Percentiles rank a stretch among this genome's conserved stretches.
Evolutionary conservation across 768 basidiomycete genomes (phyloP).

Genomic region (Pleurotus sapidus): DNA sequence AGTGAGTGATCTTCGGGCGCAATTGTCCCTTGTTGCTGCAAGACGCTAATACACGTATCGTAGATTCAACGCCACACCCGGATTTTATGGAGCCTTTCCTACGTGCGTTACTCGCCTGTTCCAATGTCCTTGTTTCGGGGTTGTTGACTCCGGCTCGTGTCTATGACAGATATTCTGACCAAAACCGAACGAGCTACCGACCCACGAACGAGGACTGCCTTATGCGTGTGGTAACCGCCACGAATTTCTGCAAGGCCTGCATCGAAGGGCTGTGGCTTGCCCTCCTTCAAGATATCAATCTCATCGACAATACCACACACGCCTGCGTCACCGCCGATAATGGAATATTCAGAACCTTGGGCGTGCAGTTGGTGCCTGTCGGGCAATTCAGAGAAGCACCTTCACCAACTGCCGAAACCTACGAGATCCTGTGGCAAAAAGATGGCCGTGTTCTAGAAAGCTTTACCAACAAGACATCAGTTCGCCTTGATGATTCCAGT

Average conservation of each 20-base stretch:
- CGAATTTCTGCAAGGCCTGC: constrained; percentile 76
- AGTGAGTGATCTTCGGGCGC: constrained; percentile 37
- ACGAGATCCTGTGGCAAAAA: constrained; percentile 54
- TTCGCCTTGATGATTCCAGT: constrained; percentile 28
- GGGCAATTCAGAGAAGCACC: constrained; percentile 46
- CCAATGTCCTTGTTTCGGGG: background rate
- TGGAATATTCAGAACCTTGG: constrained; percentile 30
- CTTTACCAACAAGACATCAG: constrained; percentile 47
- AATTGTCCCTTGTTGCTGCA: too few relatives aligned
- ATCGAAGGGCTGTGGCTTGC: constrained; percentile 72
- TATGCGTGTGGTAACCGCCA: constrained; percentile 69
- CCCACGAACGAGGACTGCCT: constrained; percentile 83
- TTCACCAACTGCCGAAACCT: constrained; percentile 29
- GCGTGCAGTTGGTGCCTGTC: constrained; percentile 56
- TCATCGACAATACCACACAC: constrained; percentile 55
- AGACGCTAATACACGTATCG: background rate
- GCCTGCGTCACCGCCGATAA: constrained; percentile 27
- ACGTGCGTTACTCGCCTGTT: constrained; percentile 45
- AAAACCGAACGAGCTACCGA: constrained; percentile 68
- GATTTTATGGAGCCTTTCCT: constrained; percentile 67
- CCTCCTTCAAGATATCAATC: constrained; percentile 53
- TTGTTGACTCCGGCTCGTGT: background rate
- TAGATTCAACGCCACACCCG: constrained; percentile 60
- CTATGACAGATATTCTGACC: constrained; percentile 53
- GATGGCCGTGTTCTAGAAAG: constrained; percentile 40